Evolutionary conservation across 2,329 filamentous ascomycete genomes (phyloP), one percentile per base, ranked within the genome.

Genomic region (Talaromyces sp.): DNA sequence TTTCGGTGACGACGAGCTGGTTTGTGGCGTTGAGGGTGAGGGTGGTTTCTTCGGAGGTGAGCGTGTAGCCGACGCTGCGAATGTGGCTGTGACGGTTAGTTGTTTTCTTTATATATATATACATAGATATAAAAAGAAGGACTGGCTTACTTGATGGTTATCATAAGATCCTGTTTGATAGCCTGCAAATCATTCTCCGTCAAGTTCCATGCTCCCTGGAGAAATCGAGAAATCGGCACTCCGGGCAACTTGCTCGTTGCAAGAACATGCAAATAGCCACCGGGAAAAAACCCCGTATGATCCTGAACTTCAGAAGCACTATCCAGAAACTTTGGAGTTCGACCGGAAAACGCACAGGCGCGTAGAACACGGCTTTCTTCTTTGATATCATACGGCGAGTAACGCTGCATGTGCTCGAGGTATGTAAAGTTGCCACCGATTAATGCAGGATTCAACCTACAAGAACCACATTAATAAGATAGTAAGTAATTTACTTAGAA

Each of bases 181-280:
- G n/a, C 54, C 28, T 18, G 4, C 33, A 61, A 40, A 28, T 61
- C 51, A 9, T 54, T 51, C 16, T 54, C 50, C 12, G 27, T 44
- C 28, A 60, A 30, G 9, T 3, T 23, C 23, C 23, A 23, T 27
- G 5, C 12, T 7, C 27, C 23, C 23, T 23, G 23, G 2, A 54
- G 7, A 18, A 33, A 54, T 1, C 5, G 12, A 4, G 50, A 42
- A 14, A 58, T 6, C 12, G 51, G 51, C 27, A 34, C 2, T 4
- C 40, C 59, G 3, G 42, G 4, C 12, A 44, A 27, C 5, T 28
- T 52, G 10, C 18, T n/a, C 42, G 14, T 56, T 16, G 59, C 42
- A 30, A 61, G 51, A 1, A 61, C 4, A 10, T 61, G 16, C 6
- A 42, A 23, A 61, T 61, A 61, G 4, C 59, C 59, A 3, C 59